phyloP scores from a whole-genome alignment of 306 rosid species.

The Trifolium repens region DNA sequence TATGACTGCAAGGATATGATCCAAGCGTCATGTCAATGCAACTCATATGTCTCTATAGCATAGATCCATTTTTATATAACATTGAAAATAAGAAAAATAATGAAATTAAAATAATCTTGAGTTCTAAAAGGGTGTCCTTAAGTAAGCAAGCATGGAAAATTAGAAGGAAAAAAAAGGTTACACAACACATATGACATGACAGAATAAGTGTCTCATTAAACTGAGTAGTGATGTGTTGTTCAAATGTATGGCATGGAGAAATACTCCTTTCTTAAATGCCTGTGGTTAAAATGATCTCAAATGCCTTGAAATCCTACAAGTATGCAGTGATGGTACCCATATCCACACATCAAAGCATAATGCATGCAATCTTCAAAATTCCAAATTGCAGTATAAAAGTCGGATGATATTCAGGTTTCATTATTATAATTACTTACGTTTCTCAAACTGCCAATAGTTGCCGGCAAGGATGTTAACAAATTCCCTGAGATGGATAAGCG shows the following conservation, averaged over 20 bases:
- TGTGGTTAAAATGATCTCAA: constrained; percentile 11
- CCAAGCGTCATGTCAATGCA: constrained; percentile 33
- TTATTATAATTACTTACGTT: constrained; percentile 62
- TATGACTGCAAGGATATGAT: constrained; percentile 1
- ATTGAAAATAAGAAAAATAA: constrained; percentile 14
- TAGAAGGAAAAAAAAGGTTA: constrained; percentile 7
- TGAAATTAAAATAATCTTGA: constrained; percentile 21
- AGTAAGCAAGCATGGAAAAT: constrained; percentile 1
- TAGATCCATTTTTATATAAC: background rate
- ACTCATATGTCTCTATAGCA: constrained; percentile 14
- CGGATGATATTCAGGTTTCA: constrained; percentile 34
- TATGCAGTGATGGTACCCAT: constrained; percentile 14
- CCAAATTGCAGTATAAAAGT: constrained; percentile 31
- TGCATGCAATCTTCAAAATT: constrained; percentile 18
- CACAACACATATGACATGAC: background rate
- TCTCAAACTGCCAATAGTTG: constrained; percentile 93
- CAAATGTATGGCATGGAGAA: constrained; percentile 8
- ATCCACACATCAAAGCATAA: constrained; percentile 33
- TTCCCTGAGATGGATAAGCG: constrained; percentile 79
- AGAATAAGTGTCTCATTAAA: constrained; percentile 20
- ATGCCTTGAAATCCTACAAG: constrained; percentile 26
- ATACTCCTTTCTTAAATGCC: constrained; percentile 18
- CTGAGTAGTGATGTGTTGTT: background rate
- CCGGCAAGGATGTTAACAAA: constrained; percentile 67
- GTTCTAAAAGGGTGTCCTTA: constrained; percentile 23